Evolutionary conservation across 2,329 filamentous ascomycete species (phyloP), one percentile per base, ranked within the genome.

Genomic region (Aspergillus puulaauensis): DNA sequence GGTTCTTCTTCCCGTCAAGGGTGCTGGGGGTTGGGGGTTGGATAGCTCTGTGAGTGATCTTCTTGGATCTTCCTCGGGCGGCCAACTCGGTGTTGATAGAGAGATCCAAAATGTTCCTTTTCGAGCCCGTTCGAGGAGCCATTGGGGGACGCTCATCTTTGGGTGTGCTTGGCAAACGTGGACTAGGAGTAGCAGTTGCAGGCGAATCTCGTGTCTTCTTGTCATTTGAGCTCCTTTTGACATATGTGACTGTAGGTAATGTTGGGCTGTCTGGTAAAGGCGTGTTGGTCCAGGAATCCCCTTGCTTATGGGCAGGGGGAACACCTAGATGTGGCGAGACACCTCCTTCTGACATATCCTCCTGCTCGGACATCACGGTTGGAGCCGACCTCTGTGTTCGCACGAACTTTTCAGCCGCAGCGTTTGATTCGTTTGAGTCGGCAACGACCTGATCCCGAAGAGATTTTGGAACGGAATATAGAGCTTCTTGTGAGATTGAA

Each of bases 11-110:
- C 50, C 57, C 46, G 19, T 65, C 60, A 19, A 56, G 47, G 11
- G 50, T 65, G n/a, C 62, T 70, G 1, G 73, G 73, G 3, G 69
- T 75, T 33, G 73, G 70, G 24, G 73, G 73, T 56, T 73, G 71
- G 23, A 74, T 73, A 15, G 70, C 72, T 17, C 67, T 62, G 51
- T 75, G 73, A 6, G 65, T 56, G 24, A 76, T 71, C 56, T 72
- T 75, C n/a, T 60, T 63, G 6, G 66, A 61, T 46, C 64, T 68
- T 46, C 68, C 67, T 37, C 64, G 64, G 37, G 73, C 61, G 15
- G 75, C 74, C 48, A 77, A 57, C 54, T 75, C 61, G 7, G 73
- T 75, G 52, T 77, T 72, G 39, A 77, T 77, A 1, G 73, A 76
- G 12, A 77, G 73, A 47, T 75, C 75, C 27, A 68, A 68, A 8